Conservation (phyloP, 2,329 filamentous ascomycete species). For the Talaromyces sp. region DNA sequence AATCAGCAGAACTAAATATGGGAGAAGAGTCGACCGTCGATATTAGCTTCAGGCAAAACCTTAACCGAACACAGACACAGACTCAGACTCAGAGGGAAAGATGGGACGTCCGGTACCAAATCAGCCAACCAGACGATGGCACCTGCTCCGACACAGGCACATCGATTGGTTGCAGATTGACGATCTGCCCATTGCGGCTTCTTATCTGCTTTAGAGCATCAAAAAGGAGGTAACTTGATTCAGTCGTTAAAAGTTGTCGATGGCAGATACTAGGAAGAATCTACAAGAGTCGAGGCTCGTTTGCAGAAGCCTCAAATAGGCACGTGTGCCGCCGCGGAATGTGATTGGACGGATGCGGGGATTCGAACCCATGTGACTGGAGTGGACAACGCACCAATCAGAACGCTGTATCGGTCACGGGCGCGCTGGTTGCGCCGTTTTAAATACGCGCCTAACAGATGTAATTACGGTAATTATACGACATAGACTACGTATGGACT, state of each 20-base stretch:
- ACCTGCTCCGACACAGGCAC: neutral
- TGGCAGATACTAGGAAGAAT: neutral
- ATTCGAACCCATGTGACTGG: neutral
- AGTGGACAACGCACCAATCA: neutral
- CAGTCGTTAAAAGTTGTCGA: no score
- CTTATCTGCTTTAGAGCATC: neutral
- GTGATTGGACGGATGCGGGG: slow-evolving; percentile 1
- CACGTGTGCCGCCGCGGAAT: neutral
- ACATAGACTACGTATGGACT: neutral
- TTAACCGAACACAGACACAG: neutral
- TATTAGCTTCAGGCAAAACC: neutral
- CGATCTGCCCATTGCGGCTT: neutral
- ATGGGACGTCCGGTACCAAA: neutral
- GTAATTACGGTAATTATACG: neutral
- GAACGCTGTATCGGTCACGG: neutral
- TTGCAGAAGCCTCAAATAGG: neutral
- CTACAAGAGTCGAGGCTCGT: neutral
- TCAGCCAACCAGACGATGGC: slow-evolving; percentile 7
- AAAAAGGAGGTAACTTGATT: no score
- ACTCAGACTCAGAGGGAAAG: no score
- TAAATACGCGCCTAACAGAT: neutral
- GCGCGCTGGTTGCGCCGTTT: neutral
- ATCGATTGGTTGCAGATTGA: neutral
- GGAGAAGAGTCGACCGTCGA: neutral
- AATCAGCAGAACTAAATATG: neutral